phyloP scores from a whole-genome alignment of 257 asterid genomes.

The Solanum clarkiae region DNA sequence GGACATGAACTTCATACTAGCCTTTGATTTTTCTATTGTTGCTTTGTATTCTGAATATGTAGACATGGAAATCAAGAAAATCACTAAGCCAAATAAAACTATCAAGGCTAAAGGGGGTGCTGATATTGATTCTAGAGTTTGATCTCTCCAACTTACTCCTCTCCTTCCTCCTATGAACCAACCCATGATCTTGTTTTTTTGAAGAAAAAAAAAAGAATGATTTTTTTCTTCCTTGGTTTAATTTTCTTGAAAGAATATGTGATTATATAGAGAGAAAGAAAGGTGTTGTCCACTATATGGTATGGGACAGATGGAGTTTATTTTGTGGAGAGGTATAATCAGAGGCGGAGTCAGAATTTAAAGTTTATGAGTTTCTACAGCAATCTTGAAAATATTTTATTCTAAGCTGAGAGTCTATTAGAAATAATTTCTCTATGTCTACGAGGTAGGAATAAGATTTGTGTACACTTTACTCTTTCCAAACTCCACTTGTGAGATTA shows the following conservation, averaged over 20 bases:
- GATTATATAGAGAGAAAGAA: neutral
- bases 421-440: neutral
- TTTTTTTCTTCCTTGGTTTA: neutral
- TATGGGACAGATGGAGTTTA: neutral
- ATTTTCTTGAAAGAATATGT: neutral
- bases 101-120: constrained; percentile 55
- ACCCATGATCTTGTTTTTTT: constrained; percentile 17
- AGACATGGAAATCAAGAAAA: constrained; percentile 27
- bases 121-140: constrained; percentile 39
- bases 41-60: constrained; percentile 21
- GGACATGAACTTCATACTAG: constrained; percentile 21
- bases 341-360: neutral
- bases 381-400: neutral
- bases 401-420: neutral
- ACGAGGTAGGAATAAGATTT: neutral
- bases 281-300: neutral
- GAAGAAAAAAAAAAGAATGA: neutral
- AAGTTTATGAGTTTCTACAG: neutral
- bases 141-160: constrained; percentile 59
- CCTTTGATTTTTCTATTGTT: constrained; percentile 22
- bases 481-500: neutral
- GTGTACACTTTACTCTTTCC: neutral
- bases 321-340: neutral
- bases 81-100: constrained; percentile 37
- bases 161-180: constrained; percentile 37